Percentiles rank a stretch among this genome's conserved stretches.
These are phyloP conservation scores for Chamaecyparis obtusa DNA, from an alignment of 75 land plant species.

Conservation along the genomic window DNA sequence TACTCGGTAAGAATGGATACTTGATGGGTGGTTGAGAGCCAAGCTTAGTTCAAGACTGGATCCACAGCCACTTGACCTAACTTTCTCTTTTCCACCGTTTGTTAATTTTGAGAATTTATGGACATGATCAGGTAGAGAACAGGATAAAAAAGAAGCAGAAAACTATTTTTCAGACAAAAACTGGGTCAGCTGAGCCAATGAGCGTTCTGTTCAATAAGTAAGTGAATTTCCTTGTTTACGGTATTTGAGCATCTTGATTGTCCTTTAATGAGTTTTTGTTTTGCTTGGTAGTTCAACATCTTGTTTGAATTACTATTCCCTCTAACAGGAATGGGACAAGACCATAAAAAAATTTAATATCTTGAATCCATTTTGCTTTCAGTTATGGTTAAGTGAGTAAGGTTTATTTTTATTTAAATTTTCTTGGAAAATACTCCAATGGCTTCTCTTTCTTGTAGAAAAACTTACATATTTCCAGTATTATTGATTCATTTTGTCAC, in stretches of 20 bases:
- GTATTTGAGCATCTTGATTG: not conserved
- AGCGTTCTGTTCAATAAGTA: constrained; percentile 31
- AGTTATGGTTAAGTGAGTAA: not conserved
- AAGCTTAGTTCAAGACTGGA: not conserved
- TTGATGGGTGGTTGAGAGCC: not conserved
- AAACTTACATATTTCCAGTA: not conserved
- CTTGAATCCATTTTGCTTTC: not conserved
- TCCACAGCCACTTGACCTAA: not conserved
- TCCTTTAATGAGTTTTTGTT: not conserved
- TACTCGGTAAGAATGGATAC: not conserved
- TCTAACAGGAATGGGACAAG: not conserved
- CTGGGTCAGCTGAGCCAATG: constrained; percentile 35
- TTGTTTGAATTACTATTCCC: not conserved
- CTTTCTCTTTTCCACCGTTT: not conserved
- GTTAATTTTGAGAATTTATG: not conserved
- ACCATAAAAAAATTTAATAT: not conserved
- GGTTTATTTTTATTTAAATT: not conserved
- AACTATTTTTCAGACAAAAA: constrained; percentile 26
- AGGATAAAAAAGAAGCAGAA: constrained; percentile 32
- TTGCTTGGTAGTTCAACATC: not conserved
- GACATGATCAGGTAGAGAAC: constrained; percentile 24
- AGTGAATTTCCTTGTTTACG: constrained; percentile 5
- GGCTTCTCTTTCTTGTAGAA: not conserved
- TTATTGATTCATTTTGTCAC: not conserved
- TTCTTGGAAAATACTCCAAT: not conserved